Base-by-base conservation (phyloP, 2,329 filamentous ascomycete genomes). In the Macroventuria anomochaeta region DNA sequence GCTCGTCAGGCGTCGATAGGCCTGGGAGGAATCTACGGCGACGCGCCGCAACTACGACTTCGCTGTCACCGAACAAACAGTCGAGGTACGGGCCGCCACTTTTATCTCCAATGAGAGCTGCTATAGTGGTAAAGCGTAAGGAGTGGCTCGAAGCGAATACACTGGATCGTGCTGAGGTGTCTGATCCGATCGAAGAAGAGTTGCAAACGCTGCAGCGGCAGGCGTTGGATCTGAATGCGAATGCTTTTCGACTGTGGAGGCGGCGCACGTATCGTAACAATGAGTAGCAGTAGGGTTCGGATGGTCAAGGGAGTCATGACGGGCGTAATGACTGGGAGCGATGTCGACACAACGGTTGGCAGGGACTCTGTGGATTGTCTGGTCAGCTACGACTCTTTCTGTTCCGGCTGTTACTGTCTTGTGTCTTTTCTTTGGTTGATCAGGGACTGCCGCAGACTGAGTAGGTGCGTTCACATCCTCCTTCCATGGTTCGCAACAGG, bases 181-280 rank as follows among this genome's bases (percentile, higher is more conserved):
- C 36, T 17, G 46, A 48, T 40, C 28, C 15, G 21, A 40, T 40
- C 3, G 46, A 48, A 20, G 29, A 33, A 23, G 36, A 40, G 11
- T 11, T 48, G 13, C 25, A 39, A 17, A 18, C 5, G 6, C 18
- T 40, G n/a, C 34, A 48, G 21, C 28, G 29, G 28, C 26, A 26
- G 11, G 36, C 46, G n/a, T 13, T 26, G 26, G 13, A 7, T 28
- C 7, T 40, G 21, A 40, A 34, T 26, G 36, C 28, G n/a, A 20
- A 7, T 10, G 29, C 28, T n/a, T 40, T 48, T 18, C 20, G 29
- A 21, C 5, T 13, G 7, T 40, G 36, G 46, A 32, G 17, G 18
- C 37, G 7, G 28, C 26, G 15, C 21, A 18, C 5, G 3, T 48
- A 48, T 21, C 6, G 28, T 2, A 10, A 26, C 4, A 12, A 15